Base-by-base conservation (phyloP, 2,329 filamentous ascomycete genomes). In the Fusarium sp. region DNA sequence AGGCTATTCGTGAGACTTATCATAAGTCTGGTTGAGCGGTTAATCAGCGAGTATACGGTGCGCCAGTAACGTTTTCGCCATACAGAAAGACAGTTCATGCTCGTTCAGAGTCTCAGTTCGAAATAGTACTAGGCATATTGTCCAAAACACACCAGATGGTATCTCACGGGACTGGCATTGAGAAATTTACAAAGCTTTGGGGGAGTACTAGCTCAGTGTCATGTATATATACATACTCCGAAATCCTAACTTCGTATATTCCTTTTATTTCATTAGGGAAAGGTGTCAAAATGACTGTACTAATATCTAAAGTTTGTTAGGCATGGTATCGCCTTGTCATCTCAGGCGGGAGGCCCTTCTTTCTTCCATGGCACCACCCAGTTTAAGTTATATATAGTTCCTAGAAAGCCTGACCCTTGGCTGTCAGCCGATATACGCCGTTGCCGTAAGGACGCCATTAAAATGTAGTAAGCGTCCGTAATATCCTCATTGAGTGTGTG, bases 1-100 rank as follows among this genome's bases (percentile, higher is more conserved):
- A 63, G 1, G 51, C 43, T 5, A 58, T 79, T 5, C 53, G 55
- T 35, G 60, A 70, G 39, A 78, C 75, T 1, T 79, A 71, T 29
- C 35, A 40, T 38, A 51, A 46, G 32, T 32, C 43, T 6, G 10
- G 35, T 6, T 64, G 31, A 52, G 25, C 12, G 5, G 7, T 10
- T 4, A 9, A 11, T 22, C n/a, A 7, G 6, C 6, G 8, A 26
- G 13, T 35, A 15, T 7, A 19, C 5, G 4, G 15, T 31, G 26
- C 9, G 19, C 26, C 13, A 19, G 22, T 19, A 19, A 19, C 19
- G 19, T 19, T 19, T 19, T 19, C 19, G 2, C 19, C 19, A 19
- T 19, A 19, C 19, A 19, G 19, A 19, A 19, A 19, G 19, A 19
- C 19, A 19, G 19, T 19, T 19, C 19, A 19, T 19, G 19, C 19